Evolutionary conservation across 2,329 filamentous ascomycete genomes (phyloP).

Genomic region (Pseudogymnoascus sp.): DNA sequence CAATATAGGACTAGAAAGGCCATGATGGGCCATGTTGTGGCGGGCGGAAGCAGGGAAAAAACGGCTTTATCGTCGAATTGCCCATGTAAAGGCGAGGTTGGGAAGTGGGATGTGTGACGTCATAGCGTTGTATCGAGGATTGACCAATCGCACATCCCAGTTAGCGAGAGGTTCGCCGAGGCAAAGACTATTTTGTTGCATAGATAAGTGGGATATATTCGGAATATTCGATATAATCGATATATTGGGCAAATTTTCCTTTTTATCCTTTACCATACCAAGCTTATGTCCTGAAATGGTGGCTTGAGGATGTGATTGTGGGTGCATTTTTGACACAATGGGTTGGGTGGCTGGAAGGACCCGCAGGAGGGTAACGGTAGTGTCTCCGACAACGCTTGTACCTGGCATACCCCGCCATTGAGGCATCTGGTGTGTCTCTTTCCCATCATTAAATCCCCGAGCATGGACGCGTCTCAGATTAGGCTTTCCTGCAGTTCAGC

Average conservation of each 20-base stretch:
- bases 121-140: not conserved
- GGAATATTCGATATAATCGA: not conserved
- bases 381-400: not conserved
- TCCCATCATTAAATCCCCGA: not conserved
- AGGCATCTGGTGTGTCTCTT: not conserved
- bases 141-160: not conserved
- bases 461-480: not conserved
- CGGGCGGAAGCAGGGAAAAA: not conserved
- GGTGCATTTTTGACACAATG: not conserved
- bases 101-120: conserved; percentile 4
- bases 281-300: not conserved
- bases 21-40: not conserved
- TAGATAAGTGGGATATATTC: not conserved
- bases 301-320: not conserved
- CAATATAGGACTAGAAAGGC: not conserved
- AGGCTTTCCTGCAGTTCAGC: not conserved
- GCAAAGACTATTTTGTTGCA: not conserved
- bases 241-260: not conserved
- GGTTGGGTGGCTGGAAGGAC: not conserved
- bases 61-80: not conserved
- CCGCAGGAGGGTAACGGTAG: not conserved
- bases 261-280: not conserved
- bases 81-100: not conserved
- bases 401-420: not conserved
- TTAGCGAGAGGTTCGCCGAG: not conserved